Percentiles rank a stretch among this genome's conserved stretches.
These are phyloP conservation scores for Fusarium decemcellulare DNA, from an alignment of 2,329 filamentous ascomycete genomes.

Conservation along the genomic window DNA sequence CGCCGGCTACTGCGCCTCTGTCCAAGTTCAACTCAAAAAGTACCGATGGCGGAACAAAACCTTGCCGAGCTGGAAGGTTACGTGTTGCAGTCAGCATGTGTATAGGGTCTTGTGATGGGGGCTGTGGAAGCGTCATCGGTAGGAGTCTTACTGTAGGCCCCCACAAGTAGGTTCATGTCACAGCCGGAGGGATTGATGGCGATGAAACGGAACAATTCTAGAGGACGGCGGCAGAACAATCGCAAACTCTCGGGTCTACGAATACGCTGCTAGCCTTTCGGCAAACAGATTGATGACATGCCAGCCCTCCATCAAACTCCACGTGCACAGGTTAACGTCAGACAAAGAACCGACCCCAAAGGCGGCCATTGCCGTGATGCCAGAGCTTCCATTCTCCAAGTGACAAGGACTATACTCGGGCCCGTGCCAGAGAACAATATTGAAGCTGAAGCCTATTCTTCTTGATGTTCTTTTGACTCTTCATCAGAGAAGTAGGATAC, in stretches of 20 bases:
- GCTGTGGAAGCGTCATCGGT: too few species aligned
- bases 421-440: conserved; percentile 33
- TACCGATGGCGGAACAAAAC: neutral
- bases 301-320: neutral
- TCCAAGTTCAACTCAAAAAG: too few species aligned
- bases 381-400: neutral
- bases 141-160: too few species aligned
- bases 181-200: neutral
- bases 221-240: neutral
- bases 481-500: neutral
- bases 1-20: conserved; percentile 17
- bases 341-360: conserved; percentile 9
- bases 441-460: conserved; percentile 19
- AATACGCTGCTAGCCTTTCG: neutral
- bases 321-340: neutral
- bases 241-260: neutral
- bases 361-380: conserved; percentile 2
- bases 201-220: conserved; percentile 10
- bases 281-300: conserved; percentile 7
- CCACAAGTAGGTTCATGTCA: too few species aligned
- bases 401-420: conserved; percentile 1
- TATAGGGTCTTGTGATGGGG: neutral
- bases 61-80: conserved; percentile 13
- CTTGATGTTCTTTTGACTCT: neutral
- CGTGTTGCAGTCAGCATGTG: conserved; percentile 3